A percentile compares a stretch with the other conserved stretches of the same genome.
phyloP scores from a whole-genome alignment of 1,284 basidiomycete species.

The Volvariella volvacea region DNA sequence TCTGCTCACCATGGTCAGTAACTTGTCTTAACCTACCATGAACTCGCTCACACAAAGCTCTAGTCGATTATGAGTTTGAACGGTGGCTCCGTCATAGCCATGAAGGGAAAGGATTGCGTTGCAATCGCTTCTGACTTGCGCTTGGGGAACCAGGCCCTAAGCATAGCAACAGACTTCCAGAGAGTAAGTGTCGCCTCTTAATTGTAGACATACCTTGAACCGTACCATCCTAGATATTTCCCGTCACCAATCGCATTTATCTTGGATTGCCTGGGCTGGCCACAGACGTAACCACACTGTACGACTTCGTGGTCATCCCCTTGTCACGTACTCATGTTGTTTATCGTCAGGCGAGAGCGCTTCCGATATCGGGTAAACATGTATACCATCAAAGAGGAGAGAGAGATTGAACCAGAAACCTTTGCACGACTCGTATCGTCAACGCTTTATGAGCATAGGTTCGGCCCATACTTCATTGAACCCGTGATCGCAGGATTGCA shows the following conservation, averaged over 20 bases:
- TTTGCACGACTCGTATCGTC: constrained; percentile 96
- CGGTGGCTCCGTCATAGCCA: constrained; percentile 97
- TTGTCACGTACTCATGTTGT: constrained; percentile 2
- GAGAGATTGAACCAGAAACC: constrained; percentile 93
- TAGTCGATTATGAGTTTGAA: constrained; percentile 86
- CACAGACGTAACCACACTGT: constrained; percentile 91
- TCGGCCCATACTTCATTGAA: constrained; percentile 96
- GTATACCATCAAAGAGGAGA: constrained; percentile 99
- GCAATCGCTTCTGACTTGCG: constrained; percentile 96
- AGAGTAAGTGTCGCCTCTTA: constrained; percentile 51
- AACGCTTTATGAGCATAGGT: constrained; percentile 96
- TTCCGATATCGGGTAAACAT: constrained; percentile 96
- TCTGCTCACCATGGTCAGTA: constrained; percentile 28
- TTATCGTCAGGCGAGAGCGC: constrained; percentile 64
- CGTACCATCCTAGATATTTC: constrained; percentile 68
- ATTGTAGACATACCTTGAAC: constrained; percentile 3
- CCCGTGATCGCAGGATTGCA: constrained; percentile 93
- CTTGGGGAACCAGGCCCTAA: constrained; percentile 85
- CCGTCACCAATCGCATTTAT: constrained; percentile 90
- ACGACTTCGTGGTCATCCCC: constrained; percentile 22
- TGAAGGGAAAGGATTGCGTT: constrained; percentile 98
- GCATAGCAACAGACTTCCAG: constrained; percentile 90
- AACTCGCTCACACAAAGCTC: constrained; percentile 8
- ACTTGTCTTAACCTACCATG: not conserved
- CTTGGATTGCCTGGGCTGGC: constrained; percentile 91